Evolutionary conservation across 257 asterid species (phyloP), one percentile per base, ranked within the genome.

Genomic region (Asclepias syriaca): DNA sequence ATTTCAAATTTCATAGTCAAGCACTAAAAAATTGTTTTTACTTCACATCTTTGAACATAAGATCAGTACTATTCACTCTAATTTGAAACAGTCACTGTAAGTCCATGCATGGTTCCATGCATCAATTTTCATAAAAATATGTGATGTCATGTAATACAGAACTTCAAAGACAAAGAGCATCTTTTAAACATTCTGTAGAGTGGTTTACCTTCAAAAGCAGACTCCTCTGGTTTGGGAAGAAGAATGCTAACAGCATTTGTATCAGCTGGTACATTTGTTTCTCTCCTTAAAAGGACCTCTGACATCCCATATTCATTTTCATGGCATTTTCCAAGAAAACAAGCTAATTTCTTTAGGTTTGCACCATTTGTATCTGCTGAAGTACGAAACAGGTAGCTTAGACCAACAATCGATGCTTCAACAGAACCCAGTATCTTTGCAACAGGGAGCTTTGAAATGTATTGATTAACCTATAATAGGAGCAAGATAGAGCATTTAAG

Each of bases 171-270:
- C 40, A 43, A 29, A 24, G 4, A 8, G 72, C 4, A 63, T 3
- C 10, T 57, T 21, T 32, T n/a, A 32, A 10, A 1, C 5, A 32
- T 61, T 0, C 9, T 37, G 37, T 19, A 48, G 40, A 39, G 12
- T 49, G 11, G 46, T 22, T 50, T 78, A 87, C 98, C 98, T 86
- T 78, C 87, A 72, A 58, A 22, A 74, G 87, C 81, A 59, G 69
- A 51, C 69, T 77, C 83, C 74, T 82, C 85, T 13, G 96, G 91
- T 81, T 90, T 81, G 43, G 92, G 96, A 79, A 92, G 72, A 37
- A 85, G 87, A 78, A 92, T 85, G 75, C 96, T 87, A 67, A 92
- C 89, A 60, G 98, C 98, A 88, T 90, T 92, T 51, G 64, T 66
- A 78, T 92, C 98, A 15, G 88, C 98, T 46, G 85, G 84, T 80